Evolutionary conservation across 306 rosid genomes (phyloP).

Genomic region (Notholithocarpus densiflorus): DNA sequence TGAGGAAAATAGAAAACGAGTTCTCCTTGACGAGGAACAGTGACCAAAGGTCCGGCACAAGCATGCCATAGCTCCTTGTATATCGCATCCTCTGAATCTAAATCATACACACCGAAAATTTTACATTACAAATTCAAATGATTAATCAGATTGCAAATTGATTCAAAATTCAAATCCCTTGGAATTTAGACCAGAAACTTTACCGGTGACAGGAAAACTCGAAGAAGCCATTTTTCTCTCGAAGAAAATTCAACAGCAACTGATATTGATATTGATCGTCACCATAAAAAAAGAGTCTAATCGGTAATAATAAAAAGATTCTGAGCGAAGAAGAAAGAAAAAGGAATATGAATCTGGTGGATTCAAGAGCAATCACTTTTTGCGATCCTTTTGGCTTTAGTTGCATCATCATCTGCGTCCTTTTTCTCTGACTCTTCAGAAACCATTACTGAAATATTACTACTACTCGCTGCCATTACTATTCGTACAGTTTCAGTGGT

Average conservation of each 20-base stretch:
- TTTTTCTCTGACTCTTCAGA: conserved; percentile 6
- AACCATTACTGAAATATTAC: not conserved
- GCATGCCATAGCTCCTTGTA: conserved; percentile 60
- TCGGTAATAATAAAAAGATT: not conserved
- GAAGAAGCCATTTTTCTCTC: not conserved
- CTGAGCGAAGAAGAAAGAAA: too few species aligned
- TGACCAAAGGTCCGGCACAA: conserved; percentile 60
- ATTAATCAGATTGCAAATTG: too few species aligned
- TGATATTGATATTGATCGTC: not conserved
- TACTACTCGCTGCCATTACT: not conserved
- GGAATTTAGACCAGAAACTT: not conserved
- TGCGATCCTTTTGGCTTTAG: not conserved
- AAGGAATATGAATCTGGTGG: not conserved
- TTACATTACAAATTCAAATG: too few species aligned
- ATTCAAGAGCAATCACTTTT: not conserved
- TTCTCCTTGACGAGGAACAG: conserved; percentile 47
- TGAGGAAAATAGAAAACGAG: conserved; percentile 59
- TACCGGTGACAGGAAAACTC: not conserved
- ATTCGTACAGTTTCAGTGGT: not conserved
- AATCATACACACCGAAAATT: not conserved
- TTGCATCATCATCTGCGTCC: not conserved
- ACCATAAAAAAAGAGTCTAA: not conserved
- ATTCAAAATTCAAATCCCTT: not conserved
- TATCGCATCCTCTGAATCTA: conserved; percentile 46
- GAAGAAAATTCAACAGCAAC: not conserved